Percentiles rank a stretch among this genome's conserved stretches.
phyloP scores from a whole-genome alignment of 2,329 filamentous ascomycete genomes.

The Coniosporium tulheliwenetii region DNA sequence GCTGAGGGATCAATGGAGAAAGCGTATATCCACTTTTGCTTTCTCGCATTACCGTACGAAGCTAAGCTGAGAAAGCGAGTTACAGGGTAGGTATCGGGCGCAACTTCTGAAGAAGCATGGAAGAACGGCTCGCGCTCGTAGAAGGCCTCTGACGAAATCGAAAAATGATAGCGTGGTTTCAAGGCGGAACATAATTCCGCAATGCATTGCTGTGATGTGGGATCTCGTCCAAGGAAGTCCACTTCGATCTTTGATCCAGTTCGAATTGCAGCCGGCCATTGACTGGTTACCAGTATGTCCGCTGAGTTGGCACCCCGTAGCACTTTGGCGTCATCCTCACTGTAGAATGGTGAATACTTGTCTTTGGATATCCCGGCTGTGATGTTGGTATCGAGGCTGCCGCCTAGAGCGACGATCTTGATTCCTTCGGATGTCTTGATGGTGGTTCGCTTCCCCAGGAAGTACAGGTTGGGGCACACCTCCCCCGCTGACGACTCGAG shows the following conservation, averaged over 20 bases:
- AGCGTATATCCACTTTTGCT: conserved; percentile 69
- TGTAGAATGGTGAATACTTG: conserved; percentile 64
- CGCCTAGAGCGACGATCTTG: conserved; percentile 74
- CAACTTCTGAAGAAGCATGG: conserved; percentile 39
- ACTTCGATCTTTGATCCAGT: conserved; percentile 46
- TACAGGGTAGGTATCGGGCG: conserved; percentile 40
- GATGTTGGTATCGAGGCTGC: conserved; percentile 47
- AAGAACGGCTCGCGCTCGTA: conserved; percentile 92
- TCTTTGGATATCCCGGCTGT: conserved; percentile 50
- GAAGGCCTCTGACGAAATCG: conserved; percentile 52
- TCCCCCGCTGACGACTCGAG: conserved; percentile 53
- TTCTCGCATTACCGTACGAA: conserved; percentile 55
- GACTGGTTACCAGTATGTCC: conserved; percentile 74
- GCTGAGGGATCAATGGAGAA: conserved; percentile 46
- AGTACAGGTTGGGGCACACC: conserved; percentile 82
- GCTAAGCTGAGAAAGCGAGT: conserved; percentile 89
- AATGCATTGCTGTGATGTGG: conserved; percentile 47
- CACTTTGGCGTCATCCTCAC: conserved; percentile 57
- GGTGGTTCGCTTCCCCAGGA: conserved; percentile 70
- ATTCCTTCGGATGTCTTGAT: conserved; percentile 84
- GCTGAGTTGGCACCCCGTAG: conserved; percentile 62
- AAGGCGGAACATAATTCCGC: conserved; percentile 63
- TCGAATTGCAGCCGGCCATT: conserved; percentile 68
- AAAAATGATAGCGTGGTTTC: conserved; percentile 87
- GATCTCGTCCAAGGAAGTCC: conserved; percentile 28